phyloP scores from a whole-genome alignment of 2,329 filamentous ascomycete genomes.

The Aspergillus eucalypticola region DNA sequence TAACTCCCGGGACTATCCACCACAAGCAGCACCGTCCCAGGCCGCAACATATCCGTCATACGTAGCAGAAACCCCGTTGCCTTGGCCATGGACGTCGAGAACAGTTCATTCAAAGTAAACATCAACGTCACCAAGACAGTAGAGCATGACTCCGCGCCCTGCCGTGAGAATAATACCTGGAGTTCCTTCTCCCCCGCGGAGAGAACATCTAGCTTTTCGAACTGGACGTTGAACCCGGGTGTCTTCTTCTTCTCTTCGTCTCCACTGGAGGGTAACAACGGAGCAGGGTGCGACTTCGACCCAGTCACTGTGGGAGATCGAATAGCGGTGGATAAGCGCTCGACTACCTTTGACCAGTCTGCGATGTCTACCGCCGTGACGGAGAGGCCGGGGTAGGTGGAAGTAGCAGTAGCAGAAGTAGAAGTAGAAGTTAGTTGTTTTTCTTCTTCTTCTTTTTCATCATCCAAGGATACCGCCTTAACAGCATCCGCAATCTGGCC shows the following conservation, averaged over 20 bases:
- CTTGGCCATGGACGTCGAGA: conserved; percentile 70
- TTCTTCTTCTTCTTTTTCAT: not conserved
- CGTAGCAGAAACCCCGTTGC: conserved; percentile 75
- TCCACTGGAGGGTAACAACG: conserved; percentile 20
- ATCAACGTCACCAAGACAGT: conserved; percentile 72
- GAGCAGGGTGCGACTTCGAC: conserved; percentile 31
- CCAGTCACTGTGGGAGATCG: conserved; percentile 38
- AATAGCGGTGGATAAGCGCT: conserved; percentile 59
- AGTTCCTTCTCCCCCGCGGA: conserved; percentile 41
- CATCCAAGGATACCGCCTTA: conserved; percentile 8
- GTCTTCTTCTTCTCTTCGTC: not conserved
- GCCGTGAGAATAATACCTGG: conserved; percentile 32
- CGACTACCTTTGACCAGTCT: conserved; percentile 68
- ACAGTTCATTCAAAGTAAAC: conserved; percentile 96
- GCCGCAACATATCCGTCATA: conserved; percentile 60
- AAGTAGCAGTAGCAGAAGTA: not conserved
- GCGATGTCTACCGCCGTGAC: conserved; percentile 78
- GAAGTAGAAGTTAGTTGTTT: too few species aligned
- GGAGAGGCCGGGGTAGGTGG: conserved; percentile 28
- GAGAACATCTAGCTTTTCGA: conserved; percentile 56
- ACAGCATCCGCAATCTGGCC: conserved; percentile 16
- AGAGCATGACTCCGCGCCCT: not conserved
- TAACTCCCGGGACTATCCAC: conserved; percentile 94
- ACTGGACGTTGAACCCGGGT: conserved; percentile 36
- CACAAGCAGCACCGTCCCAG: conserved; percentile 72